A percentile compares a stretch with the other conserved stretches of the same genome.
Evolutionary conservation across 2,329 filamentous ascomycete species (phyloP).

Genomic region (Penicillium concentricum): DNA sequence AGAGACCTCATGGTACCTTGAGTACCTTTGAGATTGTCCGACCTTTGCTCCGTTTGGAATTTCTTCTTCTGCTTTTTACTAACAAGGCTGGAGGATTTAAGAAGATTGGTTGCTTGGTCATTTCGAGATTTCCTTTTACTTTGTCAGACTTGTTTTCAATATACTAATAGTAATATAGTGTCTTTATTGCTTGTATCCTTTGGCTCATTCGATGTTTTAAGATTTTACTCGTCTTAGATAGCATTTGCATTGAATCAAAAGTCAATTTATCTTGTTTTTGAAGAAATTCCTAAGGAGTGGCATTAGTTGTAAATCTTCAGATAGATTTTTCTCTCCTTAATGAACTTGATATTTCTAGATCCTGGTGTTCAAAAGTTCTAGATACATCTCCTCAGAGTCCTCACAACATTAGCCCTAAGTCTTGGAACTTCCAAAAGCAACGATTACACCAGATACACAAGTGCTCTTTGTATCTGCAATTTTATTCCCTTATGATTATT

Average conservation of each 20-base stretch:
- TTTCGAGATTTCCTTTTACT: slow-evolving; percentile 18
- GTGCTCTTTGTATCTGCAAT: background rate
- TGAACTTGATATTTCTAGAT: background rate
- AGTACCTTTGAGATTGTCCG: slow-evolving; percentile 8
- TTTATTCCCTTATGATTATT: background rate
- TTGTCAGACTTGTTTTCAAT: slow-evolving; percentile 8
- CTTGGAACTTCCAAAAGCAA: too few relatives aligned
- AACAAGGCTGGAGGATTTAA: slow-evolving; percentile 1
- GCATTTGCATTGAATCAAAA: background rate
- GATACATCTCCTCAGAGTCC: too few relatives aligned
- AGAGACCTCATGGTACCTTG: background rate
- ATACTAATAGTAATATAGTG: slow-evolving; percentile 25
- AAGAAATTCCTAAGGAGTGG: background rate
- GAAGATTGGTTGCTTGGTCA: slow-evolving; percentile 22
- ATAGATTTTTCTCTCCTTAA: too few relatives aligned
- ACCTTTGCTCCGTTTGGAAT: slow-evolving; percentile 13
- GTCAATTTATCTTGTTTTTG: background rate
- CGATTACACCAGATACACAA: background rate
- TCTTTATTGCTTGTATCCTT: slow-evolving; percentile 7
- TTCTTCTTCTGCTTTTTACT: background rate
- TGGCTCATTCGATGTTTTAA: background rate
- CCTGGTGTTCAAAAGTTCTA: too few relatives aligned
- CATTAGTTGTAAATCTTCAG: too few relatives aligned
- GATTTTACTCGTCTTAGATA: background rate
- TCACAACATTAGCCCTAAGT: background rate